Evolutionary conservation across 2,329 filamentous ascomycete species (phyloP), one percentile per base, ranked within the genome.

Genomic region (Colletotrichum costaricense): DNA sequence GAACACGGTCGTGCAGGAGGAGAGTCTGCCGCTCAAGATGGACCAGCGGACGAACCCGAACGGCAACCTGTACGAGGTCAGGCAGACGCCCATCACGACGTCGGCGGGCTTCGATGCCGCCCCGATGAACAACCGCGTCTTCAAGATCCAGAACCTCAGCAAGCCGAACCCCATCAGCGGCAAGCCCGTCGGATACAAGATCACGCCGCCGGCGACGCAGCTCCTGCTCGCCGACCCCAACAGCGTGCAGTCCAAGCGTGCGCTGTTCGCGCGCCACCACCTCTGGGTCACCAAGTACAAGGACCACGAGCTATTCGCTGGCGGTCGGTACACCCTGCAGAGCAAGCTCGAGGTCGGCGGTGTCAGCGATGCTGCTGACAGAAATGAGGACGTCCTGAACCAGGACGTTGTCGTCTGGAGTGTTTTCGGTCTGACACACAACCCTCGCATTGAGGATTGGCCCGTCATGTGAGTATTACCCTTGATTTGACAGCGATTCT

Each of bases 401-500:
- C 82, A 84, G 22, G 83, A 87, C 67, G 79, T 87, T 30, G 85
- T 87, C 4, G 81, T 88, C 22, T 88, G 85, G 84, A 81, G 86
- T 1, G 84, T 86, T 38, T 81, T 82, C 68, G 79, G 88, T 42
- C 85, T 91, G 64, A 90, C 89, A 57, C 89, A 91, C 75, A 86
- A 89, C 33, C 88, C 88, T 2, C 82, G 88, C 6, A 84, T 88
- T 54, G 89, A 91, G 75, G 89, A 91, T 76, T 90, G 89, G 80
- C 88, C 88, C 0, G 87, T 90, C 56, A 91, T 91, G 89, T 88
- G 86, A 6, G 86, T 83, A 19, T 14, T 24, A 19, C 2, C 1
- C 30, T 16, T 42, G 11, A 11, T 56, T 56, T 26, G n/a, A 4
- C 19, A 49, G 26, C 24, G 3, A 5, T 24, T 28, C 12, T 56